phyloP scores from a whole-genome alignment of 192 early-diverging fungal species.

The Umbelopsis vinacea region DNA sequence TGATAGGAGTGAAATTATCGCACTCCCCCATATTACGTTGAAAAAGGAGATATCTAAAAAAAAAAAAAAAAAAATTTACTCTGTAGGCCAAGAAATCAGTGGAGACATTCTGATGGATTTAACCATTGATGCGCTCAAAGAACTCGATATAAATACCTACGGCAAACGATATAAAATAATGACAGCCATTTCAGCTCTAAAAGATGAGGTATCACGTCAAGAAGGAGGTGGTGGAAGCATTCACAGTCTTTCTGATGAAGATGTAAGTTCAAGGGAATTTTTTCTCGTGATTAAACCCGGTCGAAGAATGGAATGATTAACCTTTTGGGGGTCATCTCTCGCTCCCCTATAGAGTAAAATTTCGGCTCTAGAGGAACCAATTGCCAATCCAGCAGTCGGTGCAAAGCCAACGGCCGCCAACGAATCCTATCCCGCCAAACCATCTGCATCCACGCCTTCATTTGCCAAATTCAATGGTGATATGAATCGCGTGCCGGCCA shows the following conservation, averaged over 20 bases:
- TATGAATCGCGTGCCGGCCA: not conserved
- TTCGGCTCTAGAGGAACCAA: not conserved
- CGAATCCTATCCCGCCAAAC: not conserved
- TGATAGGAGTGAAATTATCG: not conserved
- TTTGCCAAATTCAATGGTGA: not conserved
- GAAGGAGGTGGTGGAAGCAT: conserved; percentile 17
- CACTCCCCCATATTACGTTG: not conserved
- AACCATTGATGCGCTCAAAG: conserved; percentile 65
- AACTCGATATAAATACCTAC: conserved; percentile 66
- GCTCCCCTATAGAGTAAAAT: conserved; percentile 7
- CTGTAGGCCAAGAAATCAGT: conserved; percentile 68
- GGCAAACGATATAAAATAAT: conserved; percentile 71
- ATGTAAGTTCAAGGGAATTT: not conserved
- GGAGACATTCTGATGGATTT: conserved; percentile 68
- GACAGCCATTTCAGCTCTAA: conserved; percentile 62
- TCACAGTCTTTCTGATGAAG: conserved; percentile 19
- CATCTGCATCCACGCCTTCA: not conserved
- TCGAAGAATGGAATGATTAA: not conserved
- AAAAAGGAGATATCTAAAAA: conserved; percentile 4
- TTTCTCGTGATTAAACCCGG: not conserved
- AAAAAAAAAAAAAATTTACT: not conserved
- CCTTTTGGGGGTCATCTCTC: not conserved
- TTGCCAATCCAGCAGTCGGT: not conserved
- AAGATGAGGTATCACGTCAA: conserved; percentile 43
- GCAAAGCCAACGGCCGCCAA: not conserved